phyloP scores from a whole-genome alignment of 306 rosid genomes.

The Pyrus communis region DNA sequence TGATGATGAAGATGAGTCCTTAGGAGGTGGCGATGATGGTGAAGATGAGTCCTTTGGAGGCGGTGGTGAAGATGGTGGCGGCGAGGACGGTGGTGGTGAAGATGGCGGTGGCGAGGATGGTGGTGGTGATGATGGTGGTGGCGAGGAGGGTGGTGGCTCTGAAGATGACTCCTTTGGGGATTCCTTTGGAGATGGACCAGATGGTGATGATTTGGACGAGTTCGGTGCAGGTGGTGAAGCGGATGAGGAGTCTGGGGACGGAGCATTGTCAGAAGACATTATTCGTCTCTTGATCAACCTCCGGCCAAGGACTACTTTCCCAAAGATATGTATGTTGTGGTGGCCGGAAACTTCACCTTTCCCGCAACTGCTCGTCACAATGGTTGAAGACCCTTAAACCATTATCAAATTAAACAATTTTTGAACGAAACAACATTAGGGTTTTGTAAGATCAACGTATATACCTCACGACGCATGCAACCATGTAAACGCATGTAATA shows the following conservation, averaged over 20 bases:
- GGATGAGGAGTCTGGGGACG: conserved; percentile 21
- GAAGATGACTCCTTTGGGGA: not conserved
- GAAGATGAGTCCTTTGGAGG: not conserved
- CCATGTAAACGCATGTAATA: not conserved
- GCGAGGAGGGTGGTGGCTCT: not conserved
- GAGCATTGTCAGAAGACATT: conserved; percentile 39
- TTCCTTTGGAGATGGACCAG: not conserved
- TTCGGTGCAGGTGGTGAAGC: conserved; percentile 6
- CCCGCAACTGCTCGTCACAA: conserved; percentile 22
- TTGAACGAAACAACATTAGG: not conserved
- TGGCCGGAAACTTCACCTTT: conserved; percentile 42
- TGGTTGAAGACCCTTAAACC: conserved; percentile 32
- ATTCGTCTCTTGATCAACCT: conserved; percentile 26
- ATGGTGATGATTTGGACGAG: not conserved
- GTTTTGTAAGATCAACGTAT: too few relatives aligned
- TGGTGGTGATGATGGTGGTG: conserved; percentile 16
- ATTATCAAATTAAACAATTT: not conserved
- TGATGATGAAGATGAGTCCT: not conserved
- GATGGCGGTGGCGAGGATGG: conserved; percentile 3
- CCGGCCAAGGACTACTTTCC: conserved; percentile 25
- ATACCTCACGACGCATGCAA: not conserved
- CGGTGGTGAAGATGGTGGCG: not conserved
- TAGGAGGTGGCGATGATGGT: not conserved
- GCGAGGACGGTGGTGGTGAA: not conserved
- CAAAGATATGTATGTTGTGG: conserved; percentile 3